Percentiles rank a stretch among this genome's conserved stretches.
Conservation (phyloP, 495 filamentous ascomycete species). For the Hypoxylon subgilvum region DNA sequence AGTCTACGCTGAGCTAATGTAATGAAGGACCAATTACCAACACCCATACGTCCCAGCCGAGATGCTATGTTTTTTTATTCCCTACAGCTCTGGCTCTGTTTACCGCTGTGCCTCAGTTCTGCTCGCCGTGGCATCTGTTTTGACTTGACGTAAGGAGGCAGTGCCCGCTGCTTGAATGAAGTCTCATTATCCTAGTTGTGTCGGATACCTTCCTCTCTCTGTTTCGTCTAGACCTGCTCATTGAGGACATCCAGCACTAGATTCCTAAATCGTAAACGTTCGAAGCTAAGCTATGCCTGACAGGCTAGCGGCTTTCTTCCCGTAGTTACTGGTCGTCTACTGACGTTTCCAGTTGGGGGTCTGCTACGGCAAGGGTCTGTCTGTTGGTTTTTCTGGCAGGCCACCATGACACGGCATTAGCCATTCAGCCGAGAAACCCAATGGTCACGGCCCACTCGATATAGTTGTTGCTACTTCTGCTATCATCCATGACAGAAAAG, state of each 20-base stretch:
- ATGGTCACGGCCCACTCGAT: slow-evolving; percentile 48
- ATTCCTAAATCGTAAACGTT: slow-evolving; percentile 16
- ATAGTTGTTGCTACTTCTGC: slow-evolving; percentile 48
- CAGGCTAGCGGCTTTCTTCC: slow-evolving; percentile 33
- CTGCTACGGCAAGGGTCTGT: slow-evolving; percentile 46
- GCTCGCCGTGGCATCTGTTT: slow-evolving; percentile 10
- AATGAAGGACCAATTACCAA: slow-evolving; percentile 49
- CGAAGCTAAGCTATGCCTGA: slow-evolving; percentile 19
- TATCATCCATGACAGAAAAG: slow-evolving; percentile 47
- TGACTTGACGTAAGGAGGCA: slow-evolving; percentile 1
- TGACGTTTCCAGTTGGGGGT: slow-evolving; percentile 44
- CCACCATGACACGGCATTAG: slow-evolving; percentile 58
- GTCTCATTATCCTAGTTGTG: slow-evolving; percentile 24
- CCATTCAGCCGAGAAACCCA: slow-evolving; percentile 61
- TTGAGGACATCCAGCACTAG: slow-evolving; percentile 4
- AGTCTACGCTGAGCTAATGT: slow-evolving; percentile 54
- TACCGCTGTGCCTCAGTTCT: slow-evolving; percentile 32
- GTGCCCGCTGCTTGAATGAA: slow-evolving; percentile 13
- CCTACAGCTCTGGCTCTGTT: slow-evolving; percentile 35
- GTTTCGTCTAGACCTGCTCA: slow-evolving; percentile 19
- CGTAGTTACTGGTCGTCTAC: slow-evolving; percentile 35
- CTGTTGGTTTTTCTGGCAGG: slow-evolving; percentile 52
- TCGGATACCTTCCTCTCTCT: slow-evolving; percentile 20
- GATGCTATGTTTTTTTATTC: slow-evolving; percentile 46
- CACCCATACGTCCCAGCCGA: slow-evolving; percentile 50